Percentiles rank a stretch among this genome's conserved stretches.
phyloP scores from a whole-genome alignment of 2,329 filamentous ascomycete species.

The Exophiala aquamarina region DNA sequence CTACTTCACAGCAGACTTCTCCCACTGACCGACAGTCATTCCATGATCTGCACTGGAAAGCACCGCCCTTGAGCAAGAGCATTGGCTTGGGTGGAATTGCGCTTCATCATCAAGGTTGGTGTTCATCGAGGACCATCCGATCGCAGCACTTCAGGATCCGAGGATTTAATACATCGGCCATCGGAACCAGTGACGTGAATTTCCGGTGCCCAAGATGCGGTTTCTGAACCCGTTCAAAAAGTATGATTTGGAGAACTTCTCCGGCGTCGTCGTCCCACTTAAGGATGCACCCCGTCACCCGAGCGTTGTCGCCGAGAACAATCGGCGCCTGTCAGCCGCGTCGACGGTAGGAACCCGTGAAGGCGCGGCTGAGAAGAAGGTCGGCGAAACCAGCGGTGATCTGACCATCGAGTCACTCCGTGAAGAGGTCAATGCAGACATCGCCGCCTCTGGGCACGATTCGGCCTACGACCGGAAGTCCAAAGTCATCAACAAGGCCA shows the following conservation, averaged over 20 bases:
- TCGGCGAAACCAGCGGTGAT: constrained; percentile 39
- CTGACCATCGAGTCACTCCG: constrained; percentile 70
- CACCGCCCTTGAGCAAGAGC: too few relatives aligned
- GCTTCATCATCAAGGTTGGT: too few relatives aligned
- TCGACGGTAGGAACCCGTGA: not conserved
- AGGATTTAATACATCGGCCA: too few relatives aligned
- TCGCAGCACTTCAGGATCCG: too few relatives aligned
- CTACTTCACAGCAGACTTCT: too few relatives aligned
- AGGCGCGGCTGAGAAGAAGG: not conserved
- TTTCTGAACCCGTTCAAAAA: constrained; percentile 52
- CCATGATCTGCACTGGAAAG: too few relatives aligned
- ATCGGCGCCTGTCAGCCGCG: constrained; percentile 34
- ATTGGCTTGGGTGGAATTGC: too few relatives aligned
- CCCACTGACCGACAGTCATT: too few relatives aligned
- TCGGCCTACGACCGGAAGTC: constrained; percentile 76
- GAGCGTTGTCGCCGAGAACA: constrained; percentile 29
- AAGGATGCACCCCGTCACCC: constrained; percentile 42
- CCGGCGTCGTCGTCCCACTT: constrained; percentile 53
- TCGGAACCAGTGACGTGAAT: too few relatives aligned
- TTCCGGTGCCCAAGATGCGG: constrained; percentile 35
- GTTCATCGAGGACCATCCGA: too few relatives aligned
- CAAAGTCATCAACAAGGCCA: constrained; percentile 79
- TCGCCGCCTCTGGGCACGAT: constrained; percentile 58
- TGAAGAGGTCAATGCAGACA: constrained; percentile 64
- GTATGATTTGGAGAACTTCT: constrained; percentile 51